A percentile compares a stretch with the other conserved stretches of the same genome.
phyloP scores from a whole-genome alignment of 1,284 basidiomycete species.

The Papiliotrema flavescens region DNA sequence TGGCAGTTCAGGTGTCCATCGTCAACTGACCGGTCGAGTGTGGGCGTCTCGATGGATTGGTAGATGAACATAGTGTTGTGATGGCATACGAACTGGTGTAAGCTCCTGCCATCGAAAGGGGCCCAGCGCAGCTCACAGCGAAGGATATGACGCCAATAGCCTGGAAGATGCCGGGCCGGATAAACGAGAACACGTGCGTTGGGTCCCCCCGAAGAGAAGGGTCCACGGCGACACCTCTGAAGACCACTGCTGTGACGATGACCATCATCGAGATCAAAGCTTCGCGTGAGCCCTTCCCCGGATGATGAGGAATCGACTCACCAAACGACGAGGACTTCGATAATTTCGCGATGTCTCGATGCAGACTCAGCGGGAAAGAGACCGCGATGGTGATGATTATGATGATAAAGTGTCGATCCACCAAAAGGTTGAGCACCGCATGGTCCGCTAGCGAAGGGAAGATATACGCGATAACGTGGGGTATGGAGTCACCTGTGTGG shows the following conservation, averaged over 20 bases:
- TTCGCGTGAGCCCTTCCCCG: conserved; percentile 7
- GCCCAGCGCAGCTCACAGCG: conserved; percentile 52
- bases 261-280: conserved; percentile 89
- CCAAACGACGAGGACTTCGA: conserved; percentile 82
- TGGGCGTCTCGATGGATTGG: conserved; percentile 85
- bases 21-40: conserved; percentile 60
- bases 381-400: conserved; percentile 77
- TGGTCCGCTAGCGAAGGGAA: conserved; percentile 69
- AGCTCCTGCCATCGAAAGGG: background rate
- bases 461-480: conserved; percentile 82
- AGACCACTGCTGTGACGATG: conserved; percentile 82
- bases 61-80: conserved; percentile 94
- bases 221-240: conserved; percentile 80
- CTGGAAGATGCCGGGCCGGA: conserved; percentile 76
- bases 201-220: conserved; percentile 66
- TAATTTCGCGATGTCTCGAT: conserved; percentile 96
- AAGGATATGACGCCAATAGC: conserved; percentile 95
- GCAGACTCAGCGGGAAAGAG: conserved; percentile 91
- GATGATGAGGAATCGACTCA: conserved; percentile 17
- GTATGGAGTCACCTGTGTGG: conserved; percentile 80
- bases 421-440: conserved; percentile 69
- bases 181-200: conserved; percentile 63
- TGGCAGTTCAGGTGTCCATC: background rate
- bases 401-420: conserved; percentile 85
- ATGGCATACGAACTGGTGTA: conserved; percentile 65